Conservation (phyloP, 2,329 filamentous ascomycete genomes). For the Calonectria hawksworthii region DNA sequence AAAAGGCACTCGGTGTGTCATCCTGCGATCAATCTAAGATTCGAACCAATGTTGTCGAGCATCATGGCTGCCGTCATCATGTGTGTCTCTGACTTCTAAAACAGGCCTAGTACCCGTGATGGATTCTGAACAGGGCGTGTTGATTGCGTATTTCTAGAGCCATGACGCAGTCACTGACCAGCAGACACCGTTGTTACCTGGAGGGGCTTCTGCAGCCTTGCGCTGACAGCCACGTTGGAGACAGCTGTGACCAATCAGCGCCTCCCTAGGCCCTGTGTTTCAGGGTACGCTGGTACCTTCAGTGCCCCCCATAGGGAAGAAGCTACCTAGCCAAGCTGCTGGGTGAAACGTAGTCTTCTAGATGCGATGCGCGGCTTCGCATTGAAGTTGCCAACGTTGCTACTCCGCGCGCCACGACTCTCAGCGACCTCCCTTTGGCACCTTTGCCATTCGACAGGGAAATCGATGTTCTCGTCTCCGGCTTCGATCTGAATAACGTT, state of each 20-base stretch:
- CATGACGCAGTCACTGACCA: constrained; percentile 28
- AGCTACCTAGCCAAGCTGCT: constrained; percentile 26
- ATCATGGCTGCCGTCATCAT: constrained; percentile 7
- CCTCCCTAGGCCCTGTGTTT: constrained; percentile 14
- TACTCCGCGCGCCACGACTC: constrained; percentile 17
- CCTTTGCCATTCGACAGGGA: constrained; percentile 29
- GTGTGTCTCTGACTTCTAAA: neutral
- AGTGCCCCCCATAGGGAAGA: constrained; percentile 31
- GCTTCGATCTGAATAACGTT: constrained; percentile 38
- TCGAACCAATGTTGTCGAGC: neutral
- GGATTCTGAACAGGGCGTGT: constrained; percentile 2
- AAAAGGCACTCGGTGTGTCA: neutral
- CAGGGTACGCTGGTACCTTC: constrained; percentile 28
- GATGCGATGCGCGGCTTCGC: constrained; percentile 37
- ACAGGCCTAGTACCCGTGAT: constrained; percentile 10
- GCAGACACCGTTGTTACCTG: constrained; percentile 24
- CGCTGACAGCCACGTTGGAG: constrained; percentile 36
- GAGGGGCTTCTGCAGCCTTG: constrained; percentile 46
- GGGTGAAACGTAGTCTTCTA: constrained; percentile 47
- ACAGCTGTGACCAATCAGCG: constrained; percentile 42
- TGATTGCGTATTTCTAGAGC: constrained; percentile 13
- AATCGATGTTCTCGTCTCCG: constrained; percentile 39
- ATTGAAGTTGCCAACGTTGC: constrained; percentile 31
- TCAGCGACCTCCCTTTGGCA: constrained; percentile 37
- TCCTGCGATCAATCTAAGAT: neutral